Base-by-base conservation (phyloP, 768 basidiomycete genomes). In the Termitomyces sp. region DNA sequence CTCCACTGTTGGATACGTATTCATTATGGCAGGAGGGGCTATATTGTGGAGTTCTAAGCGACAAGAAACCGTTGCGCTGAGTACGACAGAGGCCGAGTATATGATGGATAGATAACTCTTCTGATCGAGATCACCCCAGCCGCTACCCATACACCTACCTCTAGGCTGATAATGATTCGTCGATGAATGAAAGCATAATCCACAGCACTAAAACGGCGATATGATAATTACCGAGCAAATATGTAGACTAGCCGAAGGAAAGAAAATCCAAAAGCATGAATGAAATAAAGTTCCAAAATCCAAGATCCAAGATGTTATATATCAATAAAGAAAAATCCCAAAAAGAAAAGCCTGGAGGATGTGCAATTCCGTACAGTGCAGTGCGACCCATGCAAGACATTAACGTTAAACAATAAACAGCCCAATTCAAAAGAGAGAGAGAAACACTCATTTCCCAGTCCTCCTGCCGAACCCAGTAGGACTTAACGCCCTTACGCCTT, bases 401-500 rank as follows among this genome's bases (percentile, higher is more conserved):
- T 24, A 1, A 30, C 30, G 7, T 30, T 30, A 30, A 30, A 1
- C 6, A 30, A 30, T 7, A 7, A 22, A 33, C n/a, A 33, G n/a
- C n/a, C 43, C 30, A 35, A 45, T 22, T 6, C 7, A n/a, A 40
- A 20, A n/a, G 14, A n/a, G 1, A 40, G 9, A n/a, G 18, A 2
- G 38, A 24, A 22, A 36, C 7, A 4, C 26, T 48, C 33, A 55
- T 24, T 28, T n/a, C 5, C 58, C 35, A 22, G 54, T 32, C 13
- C 43, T 18, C 53, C 59, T 64, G 28, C 67, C 69, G 47, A 70
- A 66, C 3, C 58, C 63, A 16, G 59, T 67, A 28, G 66, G 66
- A 40, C 67, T 68, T n/a, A 68, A 54, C 30, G 58, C 54, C 58
- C 58, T 55, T n/a, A 63, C 57, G n/a, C 50, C 67, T 43, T 61